Percentiles rank a stretch among this genome's conserved stretches.
phyloP scores from a whole-genome alignment of 2,329 filamentous ascomycete species.

The Aspergillus niger region DNA sequence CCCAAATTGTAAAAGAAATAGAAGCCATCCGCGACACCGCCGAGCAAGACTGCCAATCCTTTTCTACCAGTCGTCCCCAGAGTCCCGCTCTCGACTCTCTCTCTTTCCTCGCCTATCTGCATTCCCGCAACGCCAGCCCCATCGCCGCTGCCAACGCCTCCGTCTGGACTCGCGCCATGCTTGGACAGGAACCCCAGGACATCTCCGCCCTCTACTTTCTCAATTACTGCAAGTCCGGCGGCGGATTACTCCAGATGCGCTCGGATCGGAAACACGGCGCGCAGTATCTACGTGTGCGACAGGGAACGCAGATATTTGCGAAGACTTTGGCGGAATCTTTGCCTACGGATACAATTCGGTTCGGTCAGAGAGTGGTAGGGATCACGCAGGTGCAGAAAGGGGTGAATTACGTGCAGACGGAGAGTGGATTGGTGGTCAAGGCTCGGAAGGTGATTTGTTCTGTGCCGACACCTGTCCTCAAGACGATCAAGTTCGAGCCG shows the following conservation, averaged over 20 bases:
- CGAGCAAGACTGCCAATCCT: slow-evolving; percentile 43
- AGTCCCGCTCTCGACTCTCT: slow-evolving; percentile 37
- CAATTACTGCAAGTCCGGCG: slow-evolving; percentile 57
- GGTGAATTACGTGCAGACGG: background rate
- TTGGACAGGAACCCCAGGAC: slow-evolving; percentile 54
- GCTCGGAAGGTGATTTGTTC: slow-evolving; percentile 53
- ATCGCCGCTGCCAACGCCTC: slow-evolving; percentile 39
- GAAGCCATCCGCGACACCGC: slow-evolving; percentile 38
- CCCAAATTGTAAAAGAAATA: slow-evolving; percentile 28
- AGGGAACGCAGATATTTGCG: slow-evolving; percentile 51
- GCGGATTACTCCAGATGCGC: slow-evolving; percentile 55
- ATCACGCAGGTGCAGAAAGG: slow-evolving; percentile 8
- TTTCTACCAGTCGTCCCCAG: slow-evolving; percentile 28
- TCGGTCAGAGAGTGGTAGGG: slow-evolving; percentile 12
- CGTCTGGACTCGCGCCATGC: slow-evolving; percentile 54
- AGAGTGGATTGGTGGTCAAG: slow-evolving; percentile 25
- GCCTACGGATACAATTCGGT: slow-evolving; percentile 17
- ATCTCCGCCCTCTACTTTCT: slow-evolving; percentile 58
- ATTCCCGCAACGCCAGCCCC: slow-evolving; percentile 31
- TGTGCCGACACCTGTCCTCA: slow-evolving; percentile 51
- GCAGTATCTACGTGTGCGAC: slow-evolving; percentile 53
- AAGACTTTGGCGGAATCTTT: slow-evolving; percentile 41
- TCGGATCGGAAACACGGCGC: slow-evolving; percentile 57
- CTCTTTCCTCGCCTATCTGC: slow-evolving; percentile 44
- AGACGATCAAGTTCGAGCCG: slow-evolving; percentile 52